A percentile compares a stretch with the other conserved stretches of the same genome.
phyloP scores from a whole-genome alignment of 1,139 yeast genomes.

The Magnusiomyces suaveolens region DNA sequence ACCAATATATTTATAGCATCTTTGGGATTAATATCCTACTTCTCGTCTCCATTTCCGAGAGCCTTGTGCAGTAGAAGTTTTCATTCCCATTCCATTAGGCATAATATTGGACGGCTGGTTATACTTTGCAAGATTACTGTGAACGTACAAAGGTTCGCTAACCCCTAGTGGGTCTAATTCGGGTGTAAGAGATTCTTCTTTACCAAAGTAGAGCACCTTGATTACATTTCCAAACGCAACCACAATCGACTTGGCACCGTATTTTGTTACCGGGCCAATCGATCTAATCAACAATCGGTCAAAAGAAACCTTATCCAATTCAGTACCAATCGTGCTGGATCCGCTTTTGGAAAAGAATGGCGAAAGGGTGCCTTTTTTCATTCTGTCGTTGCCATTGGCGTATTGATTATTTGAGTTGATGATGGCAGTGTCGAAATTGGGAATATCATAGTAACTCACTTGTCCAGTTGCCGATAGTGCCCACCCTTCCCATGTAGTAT shows the following conservation, averaged over 20 bases:
- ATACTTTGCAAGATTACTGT: background rate
- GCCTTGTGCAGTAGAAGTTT: background rate
- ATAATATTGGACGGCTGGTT: background rate
- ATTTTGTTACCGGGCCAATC: slow-evolving; percentile 48
- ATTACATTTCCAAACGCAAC: slow-evolving; percentile 64
- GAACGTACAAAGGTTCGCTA: background rate
- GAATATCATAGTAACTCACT: slow-evolving; percentile 51
- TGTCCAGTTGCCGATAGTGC: slow-evolving; percentile 59
- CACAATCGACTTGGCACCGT: slow-evolving; percentile 70
- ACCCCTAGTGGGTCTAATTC: background rate
- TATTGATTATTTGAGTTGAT: background rate
- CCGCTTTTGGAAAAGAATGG: background rate
- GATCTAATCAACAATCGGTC: slow-evolving; percentile 38
- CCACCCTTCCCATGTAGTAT: slow-evolving; percentile 65
- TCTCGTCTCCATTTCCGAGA: slow-evolving; percentile 12
- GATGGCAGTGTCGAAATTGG: slow-evolving; percentile 34
- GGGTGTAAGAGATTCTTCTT: slow-evolving; percentile 32
- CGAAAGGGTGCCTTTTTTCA: background rate
- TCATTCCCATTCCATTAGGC: background rate
- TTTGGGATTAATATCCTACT: slow-evolving; percentile 10
- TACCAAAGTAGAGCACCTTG: slow-evolving; percentile 66
- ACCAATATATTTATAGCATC: no score
- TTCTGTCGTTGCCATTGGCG: background rate
- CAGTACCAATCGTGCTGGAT: slow-evolving; percentile 12
- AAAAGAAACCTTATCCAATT: slow-evolving; percentile 11